Base-by-base conservation (phyloP, 257 asterid species). In the Henckelia pumila region DNA sequence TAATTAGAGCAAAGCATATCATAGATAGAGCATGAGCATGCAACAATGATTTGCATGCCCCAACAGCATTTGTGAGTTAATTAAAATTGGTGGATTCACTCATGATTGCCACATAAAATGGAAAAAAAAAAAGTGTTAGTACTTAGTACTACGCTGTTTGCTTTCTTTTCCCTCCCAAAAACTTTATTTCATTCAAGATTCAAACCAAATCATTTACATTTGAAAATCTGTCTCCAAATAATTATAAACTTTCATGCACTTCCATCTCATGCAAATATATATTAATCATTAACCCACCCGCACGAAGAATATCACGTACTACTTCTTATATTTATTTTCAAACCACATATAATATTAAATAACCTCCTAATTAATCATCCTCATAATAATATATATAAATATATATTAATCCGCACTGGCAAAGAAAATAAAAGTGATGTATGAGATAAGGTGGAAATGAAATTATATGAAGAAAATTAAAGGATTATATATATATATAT, bases 201-300 rank as follows among this genome's bases (percentile, higher is more conserved):
- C 64, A 73, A 68, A 76, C 79, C 68, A 63, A 80, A 76, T 80
- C 68, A 80, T 80, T 80, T 32, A 10, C 77, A 40, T 80, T 80
- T 63, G 84, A 80, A 80, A 17, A 70, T 76, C 63, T 80, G 84
- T 80, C 84, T 66, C 77, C 79, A 40, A 37, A 52, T 35, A 72
- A 50, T 52, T 5, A 47, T 3, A 47, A 40, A 11, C 60, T 22
- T 75, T 47, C 74, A 70, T 70, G 73, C 74, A 76, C 60, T 55
- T 76, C n/a, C n/a, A n/a, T n/a, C 55, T 47, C 80, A 76, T 76
- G 84, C 81, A 75, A 35, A 21, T 6, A n/a, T n/a, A n/a, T n/a
- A n/a, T n/a, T n/a, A 63, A 57, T 26, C 4, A 26, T 40, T n/a
- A 47, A 47, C 55, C 55, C 20, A 47, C 63, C 69, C 69, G 67